Evolutionary conservation across 2,329 filamentous ascomycete genomes (phyloP), one percentile per base, ranked within the genome.

Genomic region (Aureobasidium subglaciale): DNA sequence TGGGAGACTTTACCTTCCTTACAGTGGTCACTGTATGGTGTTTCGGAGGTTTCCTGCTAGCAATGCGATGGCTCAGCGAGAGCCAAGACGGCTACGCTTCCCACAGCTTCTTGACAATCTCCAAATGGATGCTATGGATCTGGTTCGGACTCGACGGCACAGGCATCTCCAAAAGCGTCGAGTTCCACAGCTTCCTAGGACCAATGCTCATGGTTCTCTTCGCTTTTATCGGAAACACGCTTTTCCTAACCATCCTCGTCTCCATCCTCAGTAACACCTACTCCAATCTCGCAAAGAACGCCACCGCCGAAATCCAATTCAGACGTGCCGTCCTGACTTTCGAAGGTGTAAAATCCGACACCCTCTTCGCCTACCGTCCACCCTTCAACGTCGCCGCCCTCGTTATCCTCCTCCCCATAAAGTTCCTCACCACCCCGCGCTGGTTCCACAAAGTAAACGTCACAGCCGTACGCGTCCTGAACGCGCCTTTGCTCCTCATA

Each of bases 391-490:
- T 95, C 58, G 70, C 91, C 18, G 89, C 89, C 20, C 76, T 93
- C 25, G 72, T 88, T 58, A 67, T 90, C 25, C 77, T 93, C 15
- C 76, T 92, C 2, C 89, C 89, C 0, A 78, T 93, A 59, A 90
- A 90, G 63, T 88, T 88, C 63, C 63, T 88, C n/a, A 76, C 90
- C 32, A 84, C 83, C n/a, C 83, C 87, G 0, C 83, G 89, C 41
- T 92, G 88, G 88, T 93, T 93, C 67, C 89, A 95, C 75, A 93
- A 92, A 71, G 87, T 92, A 64, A 90, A 95, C 66, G 88, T 95
- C 56, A 82, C 84, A 57, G 81, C 82, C 9, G 85, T 93, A 20
- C 83, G 88, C 34, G 72, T 84, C 8, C 78, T 91, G 63, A 93
- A 93, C 68, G 76, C 87, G 2, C 89, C 89, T 0, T 74, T 91